Evolutionary conservation across 2,329 filamentous ascomycete genomes (phyloP), one percentile per base, ranked within the genome.

Genomic region (Fusarium armeniacum): DNA sequence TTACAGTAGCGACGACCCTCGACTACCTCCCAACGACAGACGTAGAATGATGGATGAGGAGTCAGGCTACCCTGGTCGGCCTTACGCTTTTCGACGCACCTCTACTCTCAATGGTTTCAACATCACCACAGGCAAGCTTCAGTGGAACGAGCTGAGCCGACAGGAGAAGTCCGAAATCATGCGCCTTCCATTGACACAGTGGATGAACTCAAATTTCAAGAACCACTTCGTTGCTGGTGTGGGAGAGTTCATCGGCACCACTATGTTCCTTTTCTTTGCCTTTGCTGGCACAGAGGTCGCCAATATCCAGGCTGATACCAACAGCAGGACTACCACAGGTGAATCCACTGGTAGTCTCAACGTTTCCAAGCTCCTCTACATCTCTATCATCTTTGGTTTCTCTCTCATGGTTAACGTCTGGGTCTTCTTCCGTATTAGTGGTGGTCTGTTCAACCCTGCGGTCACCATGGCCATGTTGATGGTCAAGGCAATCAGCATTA

Each of bases 401-500:
- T 80, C 79, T 22, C 77, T 84, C 52, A 80, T 81, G 53, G 81
- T 83, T 56, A 84, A 83, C 53, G 82, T 81, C 15, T 85, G 83
- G 82, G 74, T 83, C 36, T 85, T 84, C 72, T 85, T 82, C 72
- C 78, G 83, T 44, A 81, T 85, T 36, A 83, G 79, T 38, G 78
- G 78, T 46, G 78, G 78, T 24, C 70, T 80, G 6, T 80, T 80
- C 64, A 80, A 80, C 64, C 78, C 78, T 6, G 78, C 78, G 12
- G 78, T 80, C 22, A 88, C 86, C 0, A 77, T 89, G 2, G 86
- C 83, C 4, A 83, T 88, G 58, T 78, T 82, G 24, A 78, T 88
- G 20, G 82, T 84, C 33, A 83, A 83, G 22, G 85, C 82, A 4
- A 80, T 89, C 33, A 78, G 78, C 9, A 75, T 81, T 16, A 49